Evolutionary conservation across 768 basidiomycete genomes (phyloP), one percentile per base, ranked within the genome.

Genomic region (Termitomyces sp.): DNA sequence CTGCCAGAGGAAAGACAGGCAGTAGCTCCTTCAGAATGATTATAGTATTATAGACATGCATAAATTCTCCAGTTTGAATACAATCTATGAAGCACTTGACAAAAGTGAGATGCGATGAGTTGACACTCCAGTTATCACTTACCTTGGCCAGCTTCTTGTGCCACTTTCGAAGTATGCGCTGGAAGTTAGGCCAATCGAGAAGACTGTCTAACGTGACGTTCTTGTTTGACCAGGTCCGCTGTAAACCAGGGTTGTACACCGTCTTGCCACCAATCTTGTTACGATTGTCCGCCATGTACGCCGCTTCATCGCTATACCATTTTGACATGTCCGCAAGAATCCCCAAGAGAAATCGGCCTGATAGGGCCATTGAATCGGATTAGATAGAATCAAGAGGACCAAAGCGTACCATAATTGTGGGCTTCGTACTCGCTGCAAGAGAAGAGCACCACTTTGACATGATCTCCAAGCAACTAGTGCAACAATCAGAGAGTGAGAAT

Each of bases 41-140:
- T 72, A 98, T 91, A n/a, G 93, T 83, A 69, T 99, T 99, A 72
- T 96, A 95, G 56, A 98, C 91, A 66, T 94, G 94, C 91, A 98
- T 96, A 71, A 95, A 98, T 67, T 95, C 95, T 52, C 83, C 84
- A 2, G 94, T 89, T 66, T 87, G 82, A 61, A 98, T 88, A 68
- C 90, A 94, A 35, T 85, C 88, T 20, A 81, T 77, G 64, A 98
- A 85, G 57, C 84, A 85, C 95, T 95, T 67, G 20, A 36, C 41
- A 43, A 38, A 33, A 32, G 10, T 59, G 40, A 61, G 40, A 53
- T 54, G 4, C n/a, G 30, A 14, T 18, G 30, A 36, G 9, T 18
- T 61, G 8, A 32, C 23, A 33, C 7, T 18, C 5, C 16, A 13
- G 40, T 28, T 32, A 47, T 55, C 57, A 63, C 66, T 52, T 68